Conservation (phyloP, 129 eudicot genomes). For the Lonicera japonica region DNA sequence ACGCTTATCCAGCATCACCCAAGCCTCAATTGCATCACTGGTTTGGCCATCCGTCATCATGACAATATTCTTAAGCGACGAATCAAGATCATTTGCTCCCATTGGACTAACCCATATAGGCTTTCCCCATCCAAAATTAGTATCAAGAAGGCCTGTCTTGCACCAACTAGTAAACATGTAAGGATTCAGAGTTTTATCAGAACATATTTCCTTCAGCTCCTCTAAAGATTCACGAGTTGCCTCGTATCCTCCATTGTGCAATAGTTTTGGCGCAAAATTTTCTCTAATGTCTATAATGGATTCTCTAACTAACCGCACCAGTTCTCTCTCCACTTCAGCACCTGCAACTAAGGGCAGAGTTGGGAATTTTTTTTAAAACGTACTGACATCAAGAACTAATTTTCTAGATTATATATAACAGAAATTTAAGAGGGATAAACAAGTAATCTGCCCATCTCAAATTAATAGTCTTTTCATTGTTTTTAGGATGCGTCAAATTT, state of each 20-base stretch:
- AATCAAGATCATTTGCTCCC: neutral
- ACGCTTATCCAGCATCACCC: conserved; percentile 8
- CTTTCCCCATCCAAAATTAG: conserved; percentile 1
- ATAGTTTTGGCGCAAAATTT: neutral
- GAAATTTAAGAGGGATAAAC: too few relatives aligned
- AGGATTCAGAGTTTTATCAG: neutral
- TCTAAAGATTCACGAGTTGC: neutral
- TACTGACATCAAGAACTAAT: too few relatives aligned
- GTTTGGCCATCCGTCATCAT: neutral
- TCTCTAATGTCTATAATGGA: neutral
- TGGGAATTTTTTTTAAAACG: too few relatives aligned
- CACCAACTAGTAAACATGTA: conserved; percentile 11
- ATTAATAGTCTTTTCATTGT: too few relatives aligned
- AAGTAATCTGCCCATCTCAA: too few relatives aligned
- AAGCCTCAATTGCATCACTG: neutral
- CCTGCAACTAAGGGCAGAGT: too few relatives aligned
- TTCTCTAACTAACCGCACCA: neutral
- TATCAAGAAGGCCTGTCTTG: neutral
- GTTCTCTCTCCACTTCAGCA: too few relatives aligned
- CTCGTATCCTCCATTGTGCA: neutral
- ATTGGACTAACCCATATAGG: neutral
- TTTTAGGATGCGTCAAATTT: too few relatives aligned
- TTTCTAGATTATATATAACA: too few relatives aligned
- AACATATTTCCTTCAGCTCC: neutral
- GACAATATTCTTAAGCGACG: neutral